Conservation (phyloP, 352 stramenopile genomes). For the Pythium dissotocum region DNA sequence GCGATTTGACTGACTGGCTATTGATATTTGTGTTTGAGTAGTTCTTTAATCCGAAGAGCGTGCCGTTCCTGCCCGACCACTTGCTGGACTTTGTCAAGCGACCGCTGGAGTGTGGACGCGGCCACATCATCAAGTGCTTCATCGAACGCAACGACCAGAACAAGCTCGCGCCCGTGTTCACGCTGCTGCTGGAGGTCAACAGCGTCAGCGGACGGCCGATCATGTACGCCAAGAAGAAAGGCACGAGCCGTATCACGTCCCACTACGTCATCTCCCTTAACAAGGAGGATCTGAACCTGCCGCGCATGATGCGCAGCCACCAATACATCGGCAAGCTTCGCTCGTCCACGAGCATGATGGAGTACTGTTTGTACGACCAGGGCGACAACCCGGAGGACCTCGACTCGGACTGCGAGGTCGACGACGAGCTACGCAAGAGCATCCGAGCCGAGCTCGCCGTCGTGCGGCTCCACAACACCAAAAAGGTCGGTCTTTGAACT, state of each 20-base stretch:
- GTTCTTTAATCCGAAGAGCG: slow-evolving; percentile 85
- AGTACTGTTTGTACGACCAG: slow-evolving; percentile 86
- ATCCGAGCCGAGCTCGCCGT: slow-evolving; percentile 73
- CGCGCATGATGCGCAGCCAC: slow-evolving; percentile 77
- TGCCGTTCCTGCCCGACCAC: slow-evolving; percentile 81
- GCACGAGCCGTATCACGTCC: slow-evolving; percentile 70
- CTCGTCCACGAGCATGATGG: slow-evolving; percentile 77
- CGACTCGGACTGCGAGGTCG: slow-evolving; percentile 77
- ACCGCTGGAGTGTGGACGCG: slow-evolving; percentile 73
- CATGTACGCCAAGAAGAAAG: slow-evolving; percentile 82
- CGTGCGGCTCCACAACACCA: slow-evolving; percentile 71
- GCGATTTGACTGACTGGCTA: background rate
- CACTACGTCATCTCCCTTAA: slow-evolving; percentile 90
- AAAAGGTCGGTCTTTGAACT: slow-evolving; percentile 47
- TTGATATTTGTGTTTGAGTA: slow-evolving; percentile 21
- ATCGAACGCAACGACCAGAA: slow-evolving; percentile 87
- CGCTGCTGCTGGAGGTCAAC: slow-evolving; percentile 80
- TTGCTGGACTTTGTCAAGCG: slow-evolving; percentile 81
- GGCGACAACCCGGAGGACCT: slow-evolving; percentile 85
- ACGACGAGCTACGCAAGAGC: slow-evolving; percentile 74
- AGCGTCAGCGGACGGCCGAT: slow-evolving; percentile 83
- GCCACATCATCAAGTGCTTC: slow-evolving; percentile 87
- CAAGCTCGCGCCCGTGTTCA: slow-evolving; percentile 83
- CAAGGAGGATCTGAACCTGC: slow-evolving; percentile 81
- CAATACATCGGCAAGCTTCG: slow-evolving; percentile 88